phyloP scores from a whole-genome alignment of 2,329 filamentous ascomycete species.

The Arthrobotrys pseudoclavata region DNA sequence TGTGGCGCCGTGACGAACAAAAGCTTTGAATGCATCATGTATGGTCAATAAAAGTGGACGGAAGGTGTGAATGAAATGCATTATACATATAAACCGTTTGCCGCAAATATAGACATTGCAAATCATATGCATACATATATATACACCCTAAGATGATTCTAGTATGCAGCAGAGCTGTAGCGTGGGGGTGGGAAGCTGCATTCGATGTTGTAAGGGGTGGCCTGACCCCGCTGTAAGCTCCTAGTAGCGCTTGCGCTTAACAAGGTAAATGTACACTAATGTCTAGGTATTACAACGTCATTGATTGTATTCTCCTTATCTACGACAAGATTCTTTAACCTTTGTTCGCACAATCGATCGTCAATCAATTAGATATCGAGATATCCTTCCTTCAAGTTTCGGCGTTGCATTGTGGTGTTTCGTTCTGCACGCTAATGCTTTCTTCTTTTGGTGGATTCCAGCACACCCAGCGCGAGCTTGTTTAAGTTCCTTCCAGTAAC shows the following conservation, averaged over 20 bases:
- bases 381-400: slow-evolving; percentile 9
- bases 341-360: background rate
- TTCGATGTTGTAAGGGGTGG: background rate
- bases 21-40: slow-evolving; percentile 53
- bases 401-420: slow-evolving; percentile 22
- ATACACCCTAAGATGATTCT: background rate
- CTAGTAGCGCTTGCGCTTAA: background rate
- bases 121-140: too few relatives aligned
- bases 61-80: slow-evolving; percentile 39
- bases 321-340: background rate
- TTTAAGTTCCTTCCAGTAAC: background rate
- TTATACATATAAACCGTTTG: slow-evolving; percentile 23
- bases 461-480: slow-evolving; percentile 12
- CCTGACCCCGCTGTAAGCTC: slow-evolving; percentile 1
- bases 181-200: slow-evolving; percentile 18
- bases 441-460: slow-evolving; percentile 29
- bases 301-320: background rate
- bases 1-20: slow-evolving; percentile 40
- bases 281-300: too few relatives aligned
- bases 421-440: slow-evolving; percentile 29
- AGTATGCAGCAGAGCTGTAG: background rate
- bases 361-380: background rate
- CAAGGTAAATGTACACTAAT: too few relatives aligned
- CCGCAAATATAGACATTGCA: background rate
- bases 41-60: slow-evolving; percentile 43